These are phyloP conservation scores for Cardiospermum halicacabum DNA, from an alignment of 345 rosid species.

Conservation along the genomic window DNA sequence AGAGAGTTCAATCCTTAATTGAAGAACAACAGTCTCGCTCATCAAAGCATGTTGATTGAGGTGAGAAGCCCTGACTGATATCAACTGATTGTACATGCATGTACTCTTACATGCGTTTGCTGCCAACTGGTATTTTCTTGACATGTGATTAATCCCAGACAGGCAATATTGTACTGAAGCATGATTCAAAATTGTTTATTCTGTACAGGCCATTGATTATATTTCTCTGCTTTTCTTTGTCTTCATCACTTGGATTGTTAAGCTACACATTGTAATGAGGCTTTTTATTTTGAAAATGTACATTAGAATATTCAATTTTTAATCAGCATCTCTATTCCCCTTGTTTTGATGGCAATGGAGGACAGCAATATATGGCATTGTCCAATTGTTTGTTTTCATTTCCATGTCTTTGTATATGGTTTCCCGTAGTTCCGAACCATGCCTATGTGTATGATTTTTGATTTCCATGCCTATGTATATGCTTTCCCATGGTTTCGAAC, in stretches of 20 bases:
- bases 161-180: background rate
- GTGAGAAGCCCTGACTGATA: slow-evolving; percentile 17
- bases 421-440: too few relatives aligned
- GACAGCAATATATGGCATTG: too few relatives aligned
- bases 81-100: background rate
- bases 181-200: background rate
- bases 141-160: background rate
- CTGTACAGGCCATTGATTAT: background rate
- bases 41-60: slow-evolving; percentile 31
- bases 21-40: slow-evolving; percentile 43
- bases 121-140: background rate
- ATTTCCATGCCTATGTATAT: too few relatives aligned
- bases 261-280: background rate
- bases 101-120: background rate
- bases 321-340: background rate
- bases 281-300: background rate
- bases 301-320: background rate
- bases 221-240: background rate
- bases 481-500: too few relatives aligned
- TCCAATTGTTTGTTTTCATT: too few relatives aligned
- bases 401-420: too few relatives aligned
- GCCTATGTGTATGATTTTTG: too few relatives aligned
- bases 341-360: too few relatives aligned
- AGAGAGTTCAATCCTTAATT: slow-evolving; percentile 58
- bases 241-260: background rate